Evolutionary conservation across 371 early-diverging fungal genomes (phyloP), one percentile per base, ranked within the genome.

Genomic region (Mortierella sp.): DNA sequence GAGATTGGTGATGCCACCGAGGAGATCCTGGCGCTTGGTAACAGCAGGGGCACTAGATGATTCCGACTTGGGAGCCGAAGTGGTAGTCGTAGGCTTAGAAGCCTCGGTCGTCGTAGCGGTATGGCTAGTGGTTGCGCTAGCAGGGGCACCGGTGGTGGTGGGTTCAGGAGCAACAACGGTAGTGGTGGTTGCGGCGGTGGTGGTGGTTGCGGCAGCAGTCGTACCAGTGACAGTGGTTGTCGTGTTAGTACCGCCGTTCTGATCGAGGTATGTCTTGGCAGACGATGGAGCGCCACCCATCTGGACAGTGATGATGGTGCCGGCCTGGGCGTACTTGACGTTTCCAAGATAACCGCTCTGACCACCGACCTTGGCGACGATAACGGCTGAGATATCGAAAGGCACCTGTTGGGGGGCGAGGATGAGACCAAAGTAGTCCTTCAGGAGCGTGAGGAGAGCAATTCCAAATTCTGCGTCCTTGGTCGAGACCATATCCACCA

Each of bases 361-460:
- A 16, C 76, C 79, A 47, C 70, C 70, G 24, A 70, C 59, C 14
- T 29, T 7, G 49, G 74, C 78, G 28, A 55, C 64, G 71, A 73
- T 71, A 58, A 44, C 46, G 54, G 76, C 71, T 16, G 76, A 69
- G 27, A 74, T 49, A 13, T 71, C 54, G 5, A 22, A 57, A 21
- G 50, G 4, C 10, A 4, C 34, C 34, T 34, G 4, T n/a, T n/a
- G n/a, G 21, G 25, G 10, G 8, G 24, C 48, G n/a, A 47, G 3
- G 29, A 49, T 24, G 16, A 49, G 50, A 8, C 9, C 7, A 29
- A 28, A 72, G 72, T 41, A 71, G 41, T 12, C 68, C 57, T 8
- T 22, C 57, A 40, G 54, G 58, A 76, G 68, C 45, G 60, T 50
- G 1, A 59, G 25, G 13, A 76, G 21, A 7, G 54, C 45, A n/a